Conservation (phyloP, 148 eudicot genomes). For the Chenopodium album region DNA sequence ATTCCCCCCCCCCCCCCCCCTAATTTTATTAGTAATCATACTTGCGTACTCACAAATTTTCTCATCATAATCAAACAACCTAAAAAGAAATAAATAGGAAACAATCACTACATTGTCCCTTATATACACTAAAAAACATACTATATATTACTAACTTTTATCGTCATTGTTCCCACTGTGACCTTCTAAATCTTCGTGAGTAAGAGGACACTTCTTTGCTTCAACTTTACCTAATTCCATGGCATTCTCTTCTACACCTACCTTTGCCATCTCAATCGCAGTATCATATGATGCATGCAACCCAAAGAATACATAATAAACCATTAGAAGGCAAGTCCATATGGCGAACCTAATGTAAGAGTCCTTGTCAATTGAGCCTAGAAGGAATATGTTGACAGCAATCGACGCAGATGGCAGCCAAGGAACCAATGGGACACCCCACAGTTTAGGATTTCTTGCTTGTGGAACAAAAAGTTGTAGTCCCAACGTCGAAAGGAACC, state of each 20-base stretch:
- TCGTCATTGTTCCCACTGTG: neutral
- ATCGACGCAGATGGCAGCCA: constrained; percentile 60
- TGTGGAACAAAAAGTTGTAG: constrained; percentile 34
- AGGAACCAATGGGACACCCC: constrained; percentile 74
- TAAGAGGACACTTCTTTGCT: neutral
- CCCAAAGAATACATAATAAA: constrained; percentile 44
- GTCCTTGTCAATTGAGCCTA: constrained; percentile 48
- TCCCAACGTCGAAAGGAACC: constrained; percentile 48
- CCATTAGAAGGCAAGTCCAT: constrained; percentile 39
- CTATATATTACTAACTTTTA: neutral
- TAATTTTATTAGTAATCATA: too few species aligned
- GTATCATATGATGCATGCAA: constrained; percentile 61
- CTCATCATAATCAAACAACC: too few species aligned
- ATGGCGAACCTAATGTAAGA: constrained; percentile 43
- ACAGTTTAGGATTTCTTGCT: constrained; percentile 43
- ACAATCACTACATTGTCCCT: neutral
- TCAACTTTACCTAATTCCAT: constrained; percentile 24
- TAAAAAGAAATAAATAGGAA: neutral
- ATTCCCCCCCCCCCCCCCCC: too few species aligned
- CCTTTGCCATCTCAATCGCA: constrained; percentile 34
- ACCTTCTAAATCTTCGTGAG: neutral
- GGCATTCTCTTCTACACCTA: neutral
- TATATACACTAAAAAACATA: neutral
- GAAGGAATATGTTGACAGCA: constrained; percentile 48
- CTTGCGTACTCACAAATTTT: too few species aligned